Conservation (phyloP, 305 asterid species). For the Fraxinus latifolia region DNA sequence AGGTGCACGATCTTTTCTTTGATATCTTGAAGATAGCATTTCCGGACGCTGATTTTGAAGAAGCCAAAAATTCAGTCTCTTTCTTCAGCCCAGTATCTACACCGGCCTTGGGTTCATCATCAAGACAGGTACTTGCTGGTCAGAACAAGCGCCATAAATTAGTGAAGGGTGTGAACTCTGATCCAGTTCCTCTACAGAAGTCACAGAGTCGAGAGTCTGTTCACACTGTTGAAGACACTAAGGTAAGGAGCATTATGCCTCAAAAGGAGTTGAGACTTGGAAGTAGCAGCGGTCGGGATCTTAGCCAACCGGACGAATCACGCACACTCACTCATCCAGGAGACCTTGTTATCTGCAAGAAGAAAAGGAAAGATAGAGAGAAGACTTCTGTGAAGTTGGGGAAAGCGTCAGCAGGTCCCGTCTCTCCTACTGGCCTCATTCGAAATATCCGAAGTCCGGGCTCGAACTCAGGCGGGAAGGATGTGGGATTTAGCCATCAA, state of each 20-base stretch:
- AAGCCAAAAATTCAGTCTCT: conserved; percentile 66
- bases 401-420: conserved; percentile 55
- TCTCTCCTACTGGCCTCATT: conserved; percentile 61
- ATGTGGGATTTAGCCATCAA: conserved; percentile 49
- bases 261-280: conserved; percentile 54
- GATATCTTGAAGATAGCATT: conserved; percentile 79
- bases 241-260: conserved; percentile 35
- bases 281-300: conserved; percentile 47
- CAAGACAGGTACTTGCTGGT: conserved; percentile 48
- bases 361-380: conserved; percentile 93
- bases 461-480: conserved; percentile 39
- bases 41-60: conserved; percentile 80
- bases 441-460: conserved; percentile 62
- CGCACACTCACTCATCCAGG: conserved; percentile 78
- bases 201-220: conserved; percentile 51
- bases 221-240: conserved; percentile 43
- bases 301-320: conserved; percentile 44
- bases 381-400: conserved; percentile 53
- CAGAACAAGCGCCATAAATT: conserved; percentile 59
- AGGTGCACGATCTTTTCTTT: conserved; percentile 93
- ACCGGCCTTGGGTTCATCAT: conserved; percentile 51
- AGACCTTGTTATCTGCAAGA: conserved; percentile 90
- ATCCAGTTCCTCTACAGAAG: conserved; percentile 54
- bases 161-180: conserved; percentile 48
- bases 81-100: conserved; percentile 46